Base-by-base conservation (phyloP, 2,329 filamentous ascomycete species). In the Penicillium sp. region DNA sequence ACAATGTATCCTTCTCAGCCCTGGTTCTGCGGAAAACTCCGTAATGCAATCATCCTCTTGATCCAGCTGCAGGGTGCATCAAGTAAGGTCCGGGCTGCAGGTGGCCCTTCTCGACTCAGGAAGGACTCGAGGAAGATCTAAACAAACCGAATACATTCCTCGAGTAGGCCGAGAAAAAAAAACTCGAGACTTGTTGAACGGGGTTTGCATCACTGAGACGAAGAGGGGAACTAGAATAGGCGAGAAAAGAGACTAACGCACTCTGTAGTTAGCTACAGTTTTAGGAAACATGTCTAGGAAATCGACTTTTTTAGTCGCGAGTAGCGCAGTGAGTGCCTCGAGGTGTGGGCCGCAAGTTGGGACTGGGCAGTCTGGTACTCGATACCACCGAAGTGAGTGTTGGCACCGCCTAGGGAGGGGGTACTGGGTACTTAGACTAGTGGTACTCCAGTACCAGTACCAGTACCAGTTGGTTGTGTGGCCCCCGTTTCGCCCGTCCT, bases 71-170 rank as follows among this genome's bases (percentile, higher is more conserved):
- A 59, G 59, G 56, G 54, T 67, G 65, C 65, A 60, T 62, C 54
- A 68, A 68, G 66, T 60, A 68, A 68, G 66, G 66, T 58, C 62
- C 64, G 45, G 35, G 40, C 54, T 67, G 62, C 64, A 65, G 64
- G 37, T 45, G 12, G 30, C 10, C 30, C 30, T 33, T 53, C 55
- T 13, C 37, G 19, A 30, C 28, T 61, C 50, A 55, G 64, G 62
- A 53, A 69, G 56, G 59, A 68, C 60, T 69, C 53, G 53, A 64
- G 62, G 64, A 62, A 60, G 37, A 69, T 69, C 65, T 65, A 69
- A 69, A 69, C 65, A 68, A 66, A 58, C 22, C 53, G 19, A 50
- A 50, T 38, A 42, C 51, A 61, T 66, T 65, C 60, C 53, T 49
- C 15, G 24, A 28, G 19, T 17, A 40, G 45, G 38, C 17, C 22